Evolutionary conservation across 768 basidiomycete species (phyloP), one percentile per base, ranked within the genome.

Genomic region (Podaxis sp.): DNA sequence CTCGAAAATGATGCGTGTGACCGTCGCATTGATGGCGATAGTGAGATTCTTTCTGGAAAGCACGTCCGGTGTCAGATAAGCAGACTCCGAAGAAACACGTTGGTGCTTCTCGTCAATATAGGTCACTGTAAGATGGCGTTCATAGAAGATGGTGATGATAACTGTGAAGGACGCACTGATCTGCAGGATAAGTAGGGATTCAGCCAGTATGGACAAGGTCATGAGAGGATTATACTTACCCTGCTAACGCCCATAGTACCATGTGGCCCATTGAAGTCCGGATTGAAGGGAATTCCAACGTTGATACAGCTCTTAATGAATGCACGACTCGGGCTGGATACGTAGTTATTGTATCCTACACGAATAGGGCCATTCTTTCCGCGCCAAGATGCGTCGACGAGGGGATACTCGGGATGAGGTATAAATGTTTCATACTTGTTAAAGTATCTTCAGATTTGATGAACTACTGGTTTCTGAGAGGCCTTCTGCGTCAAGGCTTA

Each of bases 191-290:
- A 10, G 33, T 76, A 48, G 15, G 51, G 37, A 41, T 20, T 15
- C 38, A 33, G 15, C 33, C 33, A 33, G 33, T 33, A 33, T 10
- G 33, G 36, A 48, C 7, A 17, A 12, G 5, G 20, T 26, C 22
- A 2, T 20, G 44, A 20, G 4, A 60, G 24, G 13, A 49, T 4
- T 22, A 22, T 20, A 66, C 82, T 64, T 64, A 87, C 87, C 72
- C 85, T 82, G 66, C 83, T 84, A 5, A 82, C 82, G 2, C 90
- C 90, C 11, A 85, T 67, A 0, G 88, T 84, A 0, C 89, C 87
- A 2, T 76, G 75, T 2, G 80, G 71, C 20, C 83, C 85, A 67
- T 85, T 87, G 57, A 91, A 83, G 67, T 91, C 89, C 3, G 83
- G 78, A n/a, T 73, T 83, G 62, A 77, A 78, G 2, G 86, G 84